Evolutionary conservation across 129 eudicot genomes (phyloP).

Genomic region (Sambucus nigra): DNA sequence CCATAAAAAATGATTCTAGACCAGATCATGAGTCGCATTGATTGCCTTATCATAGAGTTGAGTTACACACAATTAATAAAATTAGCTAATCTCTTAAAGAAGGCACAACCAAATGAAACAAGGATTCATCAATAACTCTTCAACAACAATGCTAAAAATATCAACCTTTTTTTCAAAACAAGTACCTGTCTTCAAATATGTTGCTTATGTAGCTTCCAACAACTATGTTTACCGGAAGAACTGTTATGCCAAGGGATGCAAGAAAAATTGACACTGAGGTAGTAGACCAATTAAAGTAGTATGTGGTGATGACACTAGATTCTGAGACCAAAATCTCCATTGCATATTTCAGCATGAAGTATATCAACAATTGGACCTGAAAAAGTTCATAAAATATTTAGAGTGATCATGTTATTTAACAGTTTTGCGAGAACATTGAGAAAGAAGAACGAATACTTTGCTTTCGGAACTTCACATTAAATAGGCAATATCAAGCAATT

Average conservation of each 20-base stretch:
- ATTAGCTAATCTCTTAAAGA: background rate
- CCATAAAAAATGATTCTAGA: no score
- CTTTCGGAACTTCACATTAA: no score
- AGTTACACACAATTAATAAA: background rate
- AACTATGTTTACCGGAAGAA: constrained; percentile 71
- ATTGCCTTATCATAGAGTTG: no score
- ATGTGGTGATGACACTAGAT: constrained; percentile 78
- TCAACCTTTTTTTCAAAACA: no score
- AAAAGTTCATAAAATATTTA: constrained; percentile 8
- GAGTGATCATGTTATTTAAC: background rate
- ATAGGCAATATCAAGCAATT: no score
- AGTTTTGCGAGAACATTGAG: no score
- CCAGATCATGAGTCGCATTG: no score
- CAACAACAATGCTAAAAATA: no score
- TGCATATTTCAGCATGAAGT: constrained; percentile 90
- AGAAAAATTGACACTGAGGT: constrained; percentile 87
- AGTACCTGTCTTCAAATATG: constrained; percentile 92
- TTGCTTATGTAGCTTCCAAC: constrained; percentile 92
- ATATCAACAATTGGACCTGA: constrained; percentile 90
- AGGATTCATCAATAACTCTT: no score
- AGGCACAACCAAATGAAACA: no score
- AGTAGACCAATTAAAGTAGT: constrained; percentile 78
- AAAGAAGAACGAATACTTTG: no score
- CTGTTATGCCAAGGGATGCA: constrained; percentile 90
- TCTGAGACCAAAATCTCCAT: constrained; percentile 94